Evolutionary conservation across 148 eudicot species (phyloP), one percentile per base, ranked within the genome.

Genomic region (Chenopodium formosanum): DNA sequence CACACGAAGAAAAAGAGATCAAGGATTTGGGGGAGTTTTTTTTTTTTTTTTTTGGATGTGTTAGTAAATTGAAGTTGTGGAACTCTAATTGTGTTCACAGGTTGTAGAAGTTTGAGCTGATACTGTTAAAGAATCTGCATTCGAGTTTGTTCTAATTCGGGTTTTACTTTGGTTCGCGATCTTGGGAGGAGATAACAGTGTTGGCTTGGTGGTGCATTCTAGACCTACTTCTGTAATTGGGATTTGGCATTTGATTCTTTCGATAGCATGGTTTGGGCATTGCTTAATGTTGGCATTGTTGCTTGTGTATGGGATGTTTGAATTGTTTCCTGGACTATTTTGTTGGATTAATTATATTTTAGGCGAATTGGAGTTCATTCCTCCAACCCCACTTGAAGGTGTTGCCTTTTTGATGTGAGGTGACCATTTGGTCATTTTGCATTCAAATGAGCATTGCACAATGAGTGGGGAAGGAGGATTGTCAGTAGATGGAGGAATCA

Each of bases 391-490:
- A 64, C 78, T 65, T 65, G 78, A 52, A 71, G 74, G 74, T 50
- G 56, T 65, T 76, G 81, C 66, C 52, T 75, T 58, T 80, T 85
- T 78, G 82, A 84, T 78, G 84, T 72, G 52, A 47, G 74, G 81
- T 71, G 80, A 81, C 81, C 77, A 25, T 78, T 70, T 64, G 74
- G 79, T 56, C 69, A 82, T 85, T 91, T 90, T 89, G 88, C 88
- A 79, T 84, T 85, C 94, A 88, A 81, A 91, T 96, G 97, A 90
- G 78, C 71, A 83, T 81, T 86, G 82, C 91, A 90, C 87, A 86
- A 94, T 96, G 98, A 90, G 83, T 82, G 90, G 92, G 89, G 82
- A 75, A 81, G 89, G 87, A 79, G 89, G 84, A 46, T 86, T 87
- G 79, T 79, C 25, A 72, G 84, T 88, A 84, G 65, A 96, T 96